Conservation (phyloP, 2,329 filamentous ascomycete species). For the Talaromyces amestolkiae region DNA sequence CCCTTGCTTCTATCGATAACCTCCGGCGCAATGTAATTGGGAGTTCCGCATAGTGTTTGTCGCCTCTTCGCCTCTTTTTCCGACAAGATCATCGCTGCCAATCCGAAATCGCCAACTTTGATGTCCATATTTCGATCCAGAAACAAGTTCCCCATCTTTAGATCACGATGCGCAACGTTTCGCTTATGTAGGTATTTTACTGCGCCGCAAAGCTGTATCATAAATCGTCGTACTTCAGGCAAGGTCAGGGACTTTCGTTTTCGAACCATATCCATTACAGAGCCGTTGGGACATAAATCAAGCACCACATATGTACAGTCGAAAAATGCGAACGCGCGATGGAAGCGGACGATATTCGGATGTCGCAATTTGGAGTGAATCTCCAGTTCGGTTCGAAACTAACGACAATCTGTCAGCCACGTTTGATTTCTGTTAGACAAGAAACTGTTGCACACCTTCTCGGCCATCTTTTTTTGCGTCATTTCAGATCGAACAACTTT, state of each 20-base stretch:
- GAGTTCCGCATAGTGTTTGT: conserved; percentile 93
- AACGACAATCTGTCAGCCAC: conserved; percentile 5
- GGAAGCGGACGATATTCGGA: conserved; percentile 92
- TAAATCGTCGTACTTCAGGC: conserved; percentile 89
- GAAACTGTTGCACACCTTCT: conserved; percentile 39
- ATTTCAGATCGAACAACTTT: conserved; percentile 53
- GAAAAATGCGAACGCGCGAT: conserved; percentile 87
- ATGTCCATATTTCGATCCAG: conserved; percentile 93
- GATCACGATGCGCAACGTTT: conserved; percentile 91
- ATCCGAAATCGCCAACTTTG: conserved; percentile 95
- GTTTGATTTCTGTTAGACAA: neutral
- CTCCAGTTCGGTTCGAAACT: conserved; percentile 81
- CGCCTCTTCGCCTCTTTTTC: conserved; percentile 83
- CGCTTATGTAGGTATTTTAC: conserved; percentile 97
- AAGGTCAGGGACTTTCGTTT: conserved; percentile 85
- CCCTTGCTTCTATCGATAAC: conserved; percentile 92
- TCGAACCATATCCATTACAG: conserved; percentile 96
- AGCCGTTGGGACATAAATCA: conserved; percentile 92
- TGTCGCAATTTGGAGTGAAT: conserved; percentile 98
- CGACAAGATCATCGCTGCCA: conserved; percentile 86
- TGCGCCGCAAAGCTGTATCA: conserved; percentile 90
- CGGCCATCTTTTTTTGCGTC: conserved; percentile 51
- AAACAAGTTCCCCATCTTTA: conserved; percentile 98
- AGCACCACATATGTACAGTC: conserved; percentile 90
- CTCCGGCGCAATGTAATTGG: conserved; percentile 97